phyloP scores from a whole-genome alignment of 2,329 filamentous ascomycete genomes.

The Pyricularia sp. region DNA sequence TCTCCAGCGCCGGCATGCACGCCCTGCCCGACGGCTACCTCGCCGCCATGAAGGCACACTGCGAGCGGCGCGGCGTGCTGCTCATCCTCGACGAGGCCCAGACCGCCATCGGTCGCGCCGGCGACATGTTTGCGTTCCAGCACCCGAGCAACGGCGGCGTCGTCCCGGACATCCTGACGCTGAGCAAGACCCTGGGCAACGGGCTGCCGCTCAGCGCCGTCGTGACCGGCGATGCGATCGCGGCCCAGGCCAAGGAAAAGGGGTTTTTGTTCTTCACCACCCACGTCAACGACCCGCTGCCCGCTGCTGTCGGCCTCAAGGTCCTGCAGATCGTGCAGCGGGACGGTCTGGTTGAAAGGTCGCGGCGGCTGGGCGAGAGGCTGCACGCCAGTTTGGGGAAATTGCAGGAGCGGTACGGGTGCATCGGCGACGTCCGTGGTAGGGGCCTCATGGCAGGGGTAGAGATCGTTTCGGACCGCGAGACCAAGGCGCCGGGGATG shows the following conservation, averaged over 20 bases:
- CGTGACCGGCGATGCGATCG: conserved; percentile 44
- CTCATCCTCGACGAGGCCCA: conserved; percentile 53
- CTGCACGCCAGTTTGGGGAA: conserved; percentile 36
- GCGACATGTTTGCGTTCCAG: conserved; percentile 50
- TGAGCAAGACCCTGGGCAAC: conserved; percentile 43
- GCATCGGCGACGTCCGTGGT: conserved; percentile 52
- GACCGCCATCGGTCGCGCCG: conserved; percentile 46
- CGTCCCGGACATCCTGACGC: conserved; percentile 37
- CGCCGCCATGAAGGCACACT: conserved; percentile 38
- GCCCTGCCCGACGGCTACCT: conserved; percentile 47
- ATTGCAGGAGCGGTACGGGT: conserved; percentile 42
- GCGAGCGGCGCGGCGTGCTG: conserved; percentile 44
- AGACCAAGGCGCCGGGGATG: conserved; percentile 30
- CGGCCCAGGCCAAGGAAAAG: conserved; percentile 32
- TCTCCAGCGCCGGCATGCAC: conserved; percentile 46
- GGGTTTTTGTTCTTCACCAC: conserved; percentile 52
- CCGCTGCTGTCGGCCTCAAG: conserved; percentile 50
- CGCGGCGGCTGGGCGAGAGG: conserved; percentile 31
- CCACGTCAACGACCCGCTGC: conserved; percentile 52
- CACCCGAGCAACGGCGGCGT: conserved; percentile 26
- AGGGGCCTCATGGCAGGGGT: conserved; percentile 48
- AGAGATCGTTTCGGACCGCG: conserved; percentile 43
- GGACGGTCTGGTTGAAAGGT: conserved; percentile 39
- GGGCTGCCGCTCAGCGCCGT: conserved; percentile 51
- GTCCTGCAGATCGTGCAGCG: conserved; percentile 52